Base-by-base conservation (phyloP, 768 basidiomycete species). In the Tricholomella constricta region DNA sequence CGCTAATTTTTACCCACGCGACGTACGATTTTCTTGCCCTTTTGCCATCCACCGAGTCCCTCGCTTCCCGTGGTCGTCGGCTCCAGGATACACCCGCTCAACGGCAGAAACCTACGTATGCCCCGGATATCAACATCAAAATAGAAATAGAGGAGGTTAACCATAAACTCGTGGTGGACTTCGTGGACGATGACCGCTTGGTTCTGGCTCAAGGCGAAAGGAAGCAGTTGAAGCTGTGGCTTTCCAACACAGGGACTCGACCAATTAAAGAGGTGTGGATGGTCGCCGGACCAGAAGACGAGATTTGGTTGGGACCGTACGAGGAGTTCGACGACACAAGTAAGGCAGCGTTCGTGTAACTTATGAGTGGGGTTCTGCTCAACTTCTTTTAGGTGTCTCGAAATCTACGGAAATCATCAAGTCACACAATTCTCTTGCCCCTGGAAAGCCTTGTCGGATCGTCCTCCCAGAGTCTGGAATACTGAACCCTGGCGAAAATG, bases 41-140 rank as follows among this genome's bases (percentile, higher is more conserved):
- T 27, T 77, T 95, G 17, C 84, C 88, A 2, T 75, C 78, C 22
- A 75, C 65, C 0, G 94, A 95, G 66, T 71, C 83, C 1, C 76
- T 94, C 2, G 75, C 82, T 8, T 77, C 76, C 29, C 85, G 83
- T n/a, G 94, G 94, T 12, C 82, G 77, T 40, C 76, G 94, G 45
- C 73, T 97, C 10, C 84, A 94, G 47, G 82, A 84, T 48, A 94
- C 93, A 2, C 77, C 80, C 26, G 72, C 79, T 12, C 89, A 95
- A 60, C 75, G 86, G 41, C 83, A 86, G 57, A 76, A 66, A 25
- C 82, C 83, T 10, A 81, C 82, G 2, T 95, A 96, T 64, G 86
- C 84, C 9, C 78, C 84, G 9, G 88, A 96, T 64, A 66, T 80
- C 6, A 60, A 80, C 27, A 76, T 91, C 58, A 74, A 72, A 31